Base-by-base conservation (phyloP, 495 filamentous ascomycete genomes). In the Hypoxylon crocopeplum region DNA sequence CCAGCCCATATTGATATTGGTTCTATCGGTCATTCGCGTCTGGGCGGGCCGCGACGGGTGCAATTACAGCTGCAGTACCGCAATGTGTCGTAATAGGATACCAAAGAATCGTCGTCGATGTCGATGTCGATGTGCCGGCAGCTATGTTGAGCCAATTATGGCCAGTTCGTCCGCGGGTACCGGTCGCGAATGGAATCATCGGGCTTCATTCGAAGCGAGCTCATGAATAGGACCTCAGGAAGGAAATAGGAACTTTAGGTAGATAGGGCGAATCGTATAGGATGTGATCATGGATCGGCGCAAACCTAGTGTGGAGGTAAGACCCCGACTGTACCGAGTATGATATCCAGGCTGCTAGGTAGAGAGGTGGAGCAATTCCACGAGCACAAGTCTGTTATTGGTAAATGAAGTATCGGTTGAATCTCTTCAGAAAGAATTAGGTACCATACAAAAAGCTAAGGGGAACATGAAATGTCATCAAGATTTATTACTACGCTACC, bases 131-230 rank as follows among this genome's bases (percentile, higher is more conserved):
- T 54, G 7, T 37, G 32, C 38, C 19, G 20, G 36, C 13, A 20
- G 45, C 55, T 36, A 30, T 22, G 48, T 46, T 39, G 61, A 49
- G 61, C 61, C 49, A 40, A 55, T 50, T 49, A 54, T 39, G 55
- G 49, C 54, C 37, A 34, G 38, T 39, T 36, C 20, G 48, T 64
- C 32, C 24, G 49, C 48, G 19, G 40, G 38, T 12, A 24, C 38
- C 38, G 38, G 19, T 50, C 44, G 42, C 48, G 61, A 32, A 38
- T 36, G 37, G 45, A 54, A 41, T 64, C 61, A 64, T 63, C 49
- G 54, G 49, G 29, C 21, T 54, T 40, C 49, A 32, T 16, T 40
- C 44, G 49, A 64, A 57, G 30, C 37, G 19, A 38, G 32, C 36
- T 54, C 38, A 29, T 44, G 40, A 55, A 42, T 27, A 50, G 20